Evolutionary conservation across 345 rosid genomes (phyloP).

Genomic region (Bretschneidera sinensis): DNA sequence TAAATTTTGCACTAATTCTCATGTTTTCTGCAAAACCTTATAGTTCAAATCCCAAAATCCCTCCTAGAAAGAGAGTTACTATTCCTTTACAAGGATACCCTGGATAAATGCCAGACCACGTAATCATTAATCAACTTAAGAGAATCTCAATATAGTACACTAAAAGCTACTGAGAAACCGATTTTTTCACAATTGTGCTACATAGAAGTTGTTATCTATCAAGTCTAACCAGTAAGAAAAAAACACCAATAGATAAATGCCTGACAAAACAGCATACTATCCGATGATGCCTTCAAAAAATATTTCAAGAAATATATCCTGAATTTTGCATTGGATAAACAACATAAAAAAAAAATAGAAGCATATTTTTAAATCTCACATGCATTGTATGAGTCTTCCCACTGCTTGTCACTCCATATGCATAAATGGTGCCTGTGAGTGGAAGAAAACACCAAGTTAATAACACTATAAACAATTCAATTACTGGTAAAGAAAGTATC

Average conservation of each 20-base stretch:
- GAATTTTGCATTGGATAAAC: slow-evolving; percentile 4
- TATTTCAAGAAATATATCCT: slow-evolving; percentile 5
- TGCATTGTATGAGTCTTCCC: slow-evolving; percentile 99
- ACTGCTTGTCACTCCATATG: slow-evolving; percentile 99
- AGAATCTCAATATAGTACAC: no score
- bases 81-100: not conserved
- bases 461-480: not conserved
- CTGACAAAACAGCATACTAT: not conserved
- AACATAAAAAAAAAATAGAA: not conserved
- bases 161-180: not conserved
- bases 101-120: not conserved
- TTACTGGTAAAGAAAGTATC: not conserved
- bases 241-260: no score
- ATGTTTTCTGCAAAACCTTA: no score
- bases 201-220: not conserved
- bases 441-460: slow-evolving; percentile 23
- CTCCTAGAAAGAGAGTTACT: no score
- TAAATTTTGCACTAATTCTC: not conserved
- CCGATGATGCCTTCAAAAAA: slow-evolving; percentile 5
- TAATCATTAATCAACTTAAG: no score
- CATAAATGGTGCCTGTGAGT: slow-evolving; percentile 85
- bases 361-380: slow-evolving; percentile 48
- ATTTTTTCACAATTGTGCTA: not conserved
- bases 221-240: not conserved
- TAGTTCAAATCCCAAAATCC: no score